These are phyloP conservation scores for Aspergillus terreus DNA, from an alignment of 2,329 filamentous ascomycete species.

Conservation along the genomic window DNA sequence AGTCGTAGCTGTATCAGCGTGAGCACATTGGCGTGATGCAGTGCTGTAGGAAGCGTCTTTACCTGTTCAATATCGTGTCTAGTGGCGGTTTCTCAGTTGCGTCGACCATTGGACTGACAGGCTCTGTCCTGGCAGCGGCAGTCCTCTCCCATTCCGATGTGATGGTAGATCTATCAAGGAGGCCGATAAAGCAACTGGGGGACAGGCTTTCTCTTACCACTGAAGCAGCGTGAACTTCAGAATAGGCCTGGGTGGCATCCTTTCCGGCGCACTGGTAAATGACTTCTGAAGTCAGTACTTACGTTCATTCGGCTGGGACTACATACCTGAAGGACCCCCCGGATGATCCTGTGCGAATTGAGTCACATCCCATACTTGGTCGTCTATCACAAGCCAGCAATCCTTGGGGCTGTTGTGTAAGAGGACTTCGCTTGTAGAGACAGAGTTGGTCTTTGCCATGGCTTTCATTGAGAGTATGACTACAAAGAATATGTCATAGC, in stretches of 20 bases:
- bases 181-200: constrained; percentile 24
- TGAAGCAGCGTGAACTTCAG: constrained; percentile 46
- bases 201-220: constrained; percentile 27
- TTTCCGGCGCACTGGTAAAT: constrained; percentile 62
- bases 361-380: constrained; percentile 59
- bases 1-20: constrained; percentile 34
- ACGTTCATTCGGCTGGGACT: neutral
- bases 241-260: constrained; percentile 54
- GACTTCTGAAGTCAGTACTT: constrained; percentile 54
- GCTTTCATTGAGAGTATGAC: too few relatives aligned
- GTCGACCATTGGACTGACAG: neutral
- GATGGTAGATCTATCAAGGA: neutral
- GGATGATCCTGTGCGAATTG: constrained; percentile 56
- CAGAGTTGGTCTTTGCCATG: neutral
- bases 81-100: constrained; percentile 40
- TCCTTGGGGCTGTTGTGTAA: constrained; percentile 25
- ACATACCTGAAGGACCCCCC: constrained; percentile 44
- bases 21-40: neutral
- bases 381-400: constrained; percentile 63
- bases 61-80: constrained; percentile 43
- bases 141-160: neutral
- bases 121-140: neutral
- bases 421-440: constrained; percentile 22
- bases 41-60: neutral
- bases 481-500: too few relatives aligned